Evolutionary conservation across 371 early-diverging fungal species (phyloP), one percentile per base, ranked within the genome.

Genomic region (Actinomortierella ambigua): DNA sequence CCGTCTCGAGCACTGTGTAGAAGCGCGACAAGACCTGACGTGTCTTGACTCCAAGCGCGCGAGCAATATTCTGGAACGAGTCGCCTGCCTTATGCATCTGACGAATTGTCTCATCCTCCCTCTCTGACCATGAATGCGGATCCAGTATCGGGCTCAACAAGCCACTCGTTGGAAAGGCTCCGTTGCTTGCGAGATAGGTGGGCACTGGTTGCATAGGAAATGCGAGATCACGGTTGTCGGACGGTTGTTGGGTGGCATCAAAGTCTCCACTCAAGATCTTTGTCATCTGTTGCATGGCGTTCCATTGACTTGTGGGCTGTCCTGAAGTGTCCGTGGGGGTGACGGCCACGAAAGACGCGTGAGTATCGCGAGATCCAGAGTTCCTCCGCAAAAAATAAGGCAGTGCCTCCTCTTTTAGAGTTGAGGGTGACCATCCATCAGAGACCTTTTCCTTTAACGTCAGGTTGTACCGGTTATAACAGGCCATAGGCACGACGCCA

Each of bases 71-170:
- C 0, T 22, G 51, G 47, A 67, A 66, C 11, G 67, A 34, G 1
- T 13, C 22, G 2, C 54, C 59, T 14, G 34, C 42, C 7, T 59
- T 23, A 13, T 52, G 44, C 2, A 34, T 23, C 42, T 46, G 14
- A 11, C 59, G 3, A 24, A 73, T 63, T 2, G 2, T 24, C 2
- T 27, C 54, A 50, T 73, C 75, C 26, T 73, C 75, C 17, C 63
- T 61, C 34, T 39, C 24, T 17, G 75, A 56, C 75, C 75, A 73
- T 18, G 18, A 24, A 34, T 57, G 53, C 3, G 3, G 26, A 17
- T 6, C 18, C 18, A 11, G 39, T 9, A 1, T 13, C 34, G n/a
- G n/a, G 2, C 2, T 59, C 55, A 7, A 28, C 3, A 1, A 27
- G 1, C 34, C 34, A n/a, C 41, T 50, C 29, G 66, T 60, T 23